A percentile compares a stretch with the other conserved stretches of the same genome.
These are phyloP conservation scores for Buxus sempervirens DNA, from an alignment of 164 flowering plant species.

Conservation along the genomic window DNA sequence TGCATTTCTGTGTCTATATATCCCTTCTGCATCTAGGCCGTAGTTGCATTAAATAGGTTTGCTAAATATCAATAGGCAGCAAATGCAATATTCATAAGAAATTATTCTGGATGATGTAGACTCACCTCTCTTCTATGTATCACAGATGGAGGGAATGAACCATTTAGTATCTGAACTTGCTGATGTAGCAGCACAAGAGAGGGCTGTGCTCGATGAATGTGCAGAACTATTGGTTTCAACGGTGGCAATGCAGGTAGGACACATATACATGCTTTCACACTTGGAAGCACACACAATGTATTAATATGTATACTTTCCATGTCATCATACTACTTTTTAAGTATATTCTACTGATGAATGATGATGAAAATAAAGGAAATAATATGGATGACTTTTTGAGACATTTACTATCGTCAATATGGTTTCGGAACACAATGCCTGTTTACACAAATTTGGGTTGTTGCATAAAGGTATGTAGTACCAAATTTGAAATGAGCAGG, in stretches of 20 bases:
- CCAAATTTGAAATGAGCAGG: too few species aligned
- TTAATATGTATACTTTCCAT: background rate
- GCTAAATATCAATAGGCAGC: too few species aligned
- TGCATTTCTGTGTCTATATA: too few species aligned
- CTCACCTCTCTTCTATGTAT: conserved; percentile 1
- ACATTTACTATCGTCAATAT: too few species aligned
- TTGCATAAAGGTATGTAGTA: too few species aligned
- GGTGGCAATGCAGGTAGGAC: conserved; percentile 66
- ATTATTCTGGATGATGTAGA: background rate
- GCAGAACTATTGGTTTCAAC: conserved; percentile 57
- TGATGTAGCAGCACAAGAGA: conserved; percentile 53
- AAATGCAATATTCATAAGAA: background rate
- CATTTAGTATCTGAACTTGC: conserved; percentile 69
- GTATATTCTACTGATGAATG: background rate
- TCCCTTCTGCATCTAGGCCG: too few species aligned
- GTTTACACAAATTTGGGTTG: too few species aligned
- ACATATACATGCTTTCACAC: background rate
- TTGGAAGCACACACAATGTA: background rate
- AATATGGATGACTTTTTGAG: background rate
- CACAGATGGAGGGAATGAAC: conserved; percentile 62
- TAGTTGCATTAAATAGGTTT: too few species aligned
- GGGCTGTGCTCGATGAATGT: conserved; percentile 62
- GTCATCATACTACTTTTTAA: background rate
- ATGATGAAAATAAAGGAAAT: background rate
- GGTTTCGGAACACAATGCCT: too few species aligned